A percentile compares a stretch with the other conserved stretches of the same genome.
phyloP scores from a whole-genome alignment of 2,329 filamentous ascomycete species.

The Talaromyces islandicus region DNA sequence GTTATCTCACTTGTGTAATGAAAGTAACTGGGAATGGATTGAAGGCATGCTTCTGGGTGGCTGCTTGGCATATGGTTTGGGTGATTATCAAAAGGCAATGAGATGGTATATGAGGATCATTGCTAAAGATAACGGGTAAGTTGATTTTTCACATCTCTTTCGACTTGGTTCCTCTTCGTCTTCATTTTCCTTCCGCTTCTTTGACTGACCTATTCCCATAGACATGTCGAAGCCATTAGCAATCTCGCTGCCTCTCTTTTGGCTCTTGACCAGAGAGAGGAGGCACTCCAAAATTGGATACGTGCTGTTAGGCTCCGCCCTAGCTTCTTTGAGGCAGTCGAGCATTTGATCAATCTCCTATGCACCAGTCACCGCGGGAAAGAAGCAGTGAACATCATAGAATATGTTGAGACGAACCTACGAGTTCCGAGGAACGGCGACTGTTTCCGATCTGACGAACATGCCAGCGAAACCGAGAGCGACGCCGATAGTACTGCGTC shows the following conservation, averaged over 20 bases:
- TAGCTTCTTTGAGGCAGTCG: conserved; percentile 87
- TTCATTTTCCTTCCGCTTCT: conserved; percentile 12
- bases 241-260: conserved; percentile 87
- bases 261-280: conserved; percentile 71
- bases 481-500: conserved; percentile 50
- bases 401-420: conserved; percentile 72
- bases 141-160: conserved; percentile 10
- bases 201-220: conserved; percentile 27
- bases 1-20: conserved; percentile 67
- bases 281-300: conserved; percentile 82
- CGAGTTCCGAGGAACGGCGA: conserved; percentile 47
- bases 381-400: conserved; percentile 83
- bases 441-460: conserved; percentile 45
- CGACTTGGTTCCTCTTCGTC: conserved; percentile 2
- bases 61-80: conserved; percentile 84
- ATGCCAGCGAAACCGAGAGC: conserved; percentile 55
- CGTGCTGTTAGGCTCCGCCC: conserved; percentile 77
- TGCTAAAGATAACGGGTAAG: conserved; percentile 51
- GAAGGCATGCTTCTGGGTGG: conserved; percentile 89
- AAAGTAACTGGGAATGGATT: conserved; percentile 80
- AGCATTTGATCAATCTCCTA: conserved; percentile 83
- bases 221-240: conserved; percentile 87
- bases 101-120: conserved; percentile 52
- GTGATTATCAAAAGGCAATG: conserved; percentile 66
- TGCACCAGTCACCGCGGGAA: conserved; percentile 73